Percentiles rank a stretch among this genome's conserved stretches.
phyloP scores from a whole-genome alignment of 495 filamentous ascomycete species.

The Penicillium roqueforti region DNA sequence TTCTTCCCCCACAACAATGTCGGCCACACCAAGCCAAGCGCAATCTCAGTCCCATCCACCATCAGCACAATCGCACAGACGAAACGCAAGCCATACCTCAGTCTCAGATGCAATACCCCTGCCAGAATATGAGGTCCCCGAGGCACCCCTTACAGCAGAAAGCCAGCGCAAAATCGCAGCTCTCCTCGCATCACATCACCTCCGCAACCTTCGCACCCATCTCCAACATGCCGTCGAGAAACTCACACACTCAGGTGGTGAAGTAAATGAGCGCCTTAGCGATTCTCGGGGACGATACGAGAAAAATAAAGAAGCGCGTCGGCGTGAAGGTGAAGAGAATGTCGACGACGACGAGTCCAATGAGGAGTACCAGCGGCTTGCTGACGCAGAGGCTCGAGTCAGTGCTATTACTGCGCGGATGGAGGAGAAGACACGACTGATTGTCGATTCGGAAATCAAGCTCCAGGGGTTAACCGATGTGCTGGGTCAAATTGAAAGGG shows the following conservation, averaged over 20 bases:
- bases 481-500: conserved; percentile 30
- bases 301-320: conserved; percentile 20
- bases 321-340: conserved; percentile 7
- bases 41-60: conserved; percentile 16
- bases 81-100: neutral
- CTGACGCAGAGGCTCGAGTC: conserved; percentile 26
- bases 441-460: conserved; percentile 38
- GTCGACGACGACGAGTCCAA: conserved; percentile 9
- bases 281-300: conserved; percentile 35
- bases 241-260: conserved; percentile 41
- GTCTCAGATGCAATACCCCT: conserved; percentile 29
- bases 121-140: conserved; percentile 56
- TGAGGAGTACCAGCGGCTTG: conserved; percentile 26
- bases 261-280: conserved; percentile 44
- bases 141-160: conserved; percentile 43
- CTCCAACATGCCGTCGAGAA: conserved; percentile 34
- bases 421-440: conserved; percentile 35
- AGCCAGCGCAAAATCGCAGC: conserved; percentile 30
- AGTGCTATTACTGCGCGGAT: conserved; percentile 32
- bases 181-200: conserved; percentile 29
- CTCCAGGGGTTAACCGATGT: conserved; percentile 32
- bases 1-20: neutral
- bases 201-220: conserved; percentile 33
- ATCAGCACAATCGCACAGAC: conserved; percentile 10
- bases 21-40: conserved; percentile 19